These are phyloP conservation scores for Spathaspora boniae DNA, from an alignment of 805 yeast species.

Conservation along the genomic window DNA sequence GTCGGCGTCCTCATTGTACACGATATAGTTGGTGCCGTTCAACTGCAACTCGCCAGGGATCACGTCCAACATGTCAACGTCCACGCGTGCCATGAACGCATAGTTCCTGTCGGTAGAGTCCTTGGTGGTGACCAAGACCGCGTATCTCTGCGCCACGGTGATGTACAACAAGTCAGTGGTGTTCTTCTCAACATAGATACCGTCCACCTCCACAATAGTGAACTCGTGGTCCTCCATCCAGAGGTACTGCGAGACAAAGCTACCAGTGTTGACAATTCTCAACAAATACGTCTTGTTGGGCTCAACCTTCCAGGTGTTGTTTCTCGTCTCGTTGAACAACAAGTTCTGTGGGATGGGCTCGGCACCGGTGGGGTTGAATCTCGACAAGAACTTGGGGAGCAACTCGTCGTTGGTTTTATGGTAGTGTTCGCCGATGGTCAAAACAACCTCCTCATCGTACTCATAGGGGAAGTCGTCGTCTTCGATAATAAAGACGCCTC, in stretches of 20 bases:
- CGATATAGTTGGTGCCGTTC: slow-evolving; percentile 52
- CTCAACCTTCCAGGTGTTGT: slow-evolving; percentile 51
- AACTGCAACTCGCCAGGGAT: slow-evolving; percentile 55
- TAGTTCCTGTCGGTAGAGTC: slow-evolving; percentile 42
- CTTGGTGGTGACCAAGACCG: slow-evolving; percentile 63
- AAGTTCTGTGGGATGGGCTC: slow-evolving; percentile 74
- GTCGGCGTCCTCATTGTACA: slow-evolving; percentile 40
- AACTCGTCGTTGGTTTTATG: slow-evolving; percentile 50
- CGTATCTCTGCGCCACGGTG: slow-evolving; percentile 79
- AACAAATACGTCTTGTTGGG: slow-evolving; percentile 61
- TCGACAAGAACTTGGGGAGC: slow-evolving; percentile 46
- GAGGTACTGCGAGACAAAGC: slow-evolving; percentile 63
- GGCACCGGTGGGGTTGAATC: slow-evolving; percentile 81
- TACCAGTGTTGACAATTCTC: slow-evolving; percentile 63
- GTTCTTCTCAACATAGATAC: slow-evolving; percentile 56
- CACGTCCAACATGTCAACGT: slow-evolving; percentile 64
- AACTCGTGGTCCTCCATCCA: slow-evolving; percentile 41
- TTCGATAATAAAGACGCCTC: slow-evolving; percentile 74
- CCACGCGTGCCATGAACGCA: slow-evolving; percentile 60
- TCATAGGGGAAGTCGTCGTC: slow-evolving; percentile 54
- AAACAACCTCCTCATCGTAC: slow-evolving; percentile 59
- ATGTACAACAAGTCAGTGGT: slow-evolving; percentile 55
- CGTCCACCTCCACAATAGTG: slow-evolving; percentile 42
- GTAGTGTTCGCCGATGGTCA: slow-evolving; percentile 63
- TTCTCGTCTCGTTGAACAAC: slow-evolving; percentile 62